These are phyloP conservation scores for Saccharomyces hybrid DNA, from an alignment of 1,139 yeast genomes.

Conservation along the genomic window DNA sequence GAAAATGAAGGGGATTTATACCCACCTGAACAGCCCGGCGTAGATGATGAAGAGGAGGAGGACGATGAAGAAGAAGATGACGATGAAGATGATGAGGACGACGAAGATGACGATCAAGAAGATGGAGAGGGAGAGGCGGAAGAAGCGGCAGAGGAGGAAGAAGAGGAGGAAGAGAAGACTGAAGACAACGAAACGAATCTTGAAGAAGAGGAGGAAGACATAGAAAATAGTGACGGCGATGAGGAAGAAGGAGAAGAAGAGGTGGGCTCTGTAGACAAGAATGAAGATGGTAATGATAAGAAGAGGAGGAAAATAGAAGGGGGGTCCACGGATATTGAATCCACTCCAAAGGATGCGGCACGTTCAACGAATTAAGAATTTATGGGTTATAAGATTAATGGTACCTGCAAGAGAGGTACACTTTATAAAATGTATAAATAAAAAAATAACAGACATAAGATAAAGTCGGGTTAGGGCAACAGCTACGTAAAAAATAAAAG, in stretches of 20 bases:
- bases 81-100: constrained; percentile 46
- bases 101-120: constrained; percentile 38
- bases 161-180: constrained; percentile 35
- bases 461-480: background rate
- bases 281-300: constrained; percentile 10
- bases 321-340: background rate
- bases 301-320: constrained; percentile 16
- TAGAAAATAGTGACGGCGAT: constrained; percentile 28
- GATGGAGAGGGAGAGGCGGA: constrained; percentile 36
- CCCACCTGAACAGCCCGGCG: constrained; percentile 69
- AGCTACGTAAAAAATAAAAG: background rate
- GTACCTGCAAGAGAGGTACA: background rate
- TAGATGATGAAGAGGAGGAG: constrained; percentile 48
- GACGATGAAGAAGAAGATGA: constrained; percentile 52
- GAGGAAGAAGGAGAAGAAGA: constrained; percentile 27
- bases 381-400: background rate
- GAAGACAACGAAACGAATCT: constrained; percentile 35
- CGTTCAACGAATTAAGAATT: background rate
- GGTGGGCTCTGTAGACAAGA: constrained; percentile 12
- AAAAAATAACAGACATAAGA: background rate
- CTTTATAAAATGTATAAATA: background rate
- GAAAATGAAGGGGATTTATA: constrained; percentile 56
- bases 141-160: constrained; percentile 33
- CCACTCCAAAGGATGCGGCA: background rate
- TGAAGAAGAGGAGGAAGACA: constrained; percentile 32